A percentile compares a stretch with the other conserved stretches of the same genome.
Conservation (phyloP, 805 yeast genomes). For the Diddensiella caesifluorescens region DNA sequence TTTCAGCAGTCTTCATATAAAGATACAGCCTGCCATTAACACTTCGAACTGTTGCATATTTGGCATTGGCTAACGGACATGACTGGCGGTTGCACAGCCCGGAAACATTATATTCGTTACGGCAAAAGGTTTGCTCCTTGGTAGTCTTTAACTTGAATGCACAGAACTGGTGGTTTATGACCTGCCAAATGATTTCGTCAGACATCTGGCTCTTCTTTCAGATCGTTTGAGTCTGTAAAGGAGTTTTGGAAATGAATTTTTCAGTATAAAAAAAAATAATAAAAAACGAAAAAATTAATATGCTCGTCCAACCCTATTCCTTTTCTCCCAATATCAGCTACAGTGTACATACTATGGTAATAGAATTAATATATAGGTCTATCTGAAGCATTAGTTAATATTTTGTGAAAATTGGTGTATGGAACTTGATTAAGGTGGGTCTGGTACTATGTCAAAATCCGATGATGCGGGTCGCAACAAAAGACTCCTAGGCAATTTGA, state of each 20-base stretch:
- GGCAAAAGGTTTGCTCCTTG: constrained; percentile 85
- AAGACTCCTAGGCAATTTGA: constrained; percentile 18
- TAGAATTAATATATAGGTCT: no score
- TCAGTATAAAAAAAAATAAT: constrained; percentile 11
- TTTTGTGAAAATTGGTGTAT: no score
- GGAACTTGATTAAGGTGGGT: no score
- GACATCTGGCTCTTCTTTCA: no score
- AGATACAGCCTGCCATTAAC: constrained; percentile 33
- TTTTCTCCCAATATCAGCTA: no score
- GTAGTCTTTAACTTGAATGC: constrained; percentile 88
- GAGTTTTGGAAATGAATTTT: neutral
- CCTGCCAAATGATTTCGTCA: constrained; percentile 82
- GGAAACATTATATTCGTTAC: constrained; percentile 92
- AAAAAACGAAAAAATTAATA: constrained; percentile 6
- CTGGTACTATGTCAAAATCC: no score
- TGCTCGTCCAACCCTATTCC: no score
- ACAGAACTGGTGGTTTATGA: constrained; percentile 91
- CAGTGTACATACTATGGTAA: no score
- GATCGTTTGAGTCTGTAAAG: no score
- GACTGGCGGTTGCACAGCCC: constrained; percentile 92
- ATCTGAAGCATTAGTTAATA: no score
- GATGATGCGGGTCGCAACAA: constrained; percentile 10
- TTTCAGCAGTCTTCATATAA: constrained; percentile 96
- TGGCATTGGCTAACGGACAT: constrained; percentile 84
- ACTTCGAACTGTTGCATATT: constrained; percentile 34